Evolutionary conservation across 2,329 filamentous ascomycete genomes (phyloP).

Genomic region (Cercospora berteroae): DNA sequence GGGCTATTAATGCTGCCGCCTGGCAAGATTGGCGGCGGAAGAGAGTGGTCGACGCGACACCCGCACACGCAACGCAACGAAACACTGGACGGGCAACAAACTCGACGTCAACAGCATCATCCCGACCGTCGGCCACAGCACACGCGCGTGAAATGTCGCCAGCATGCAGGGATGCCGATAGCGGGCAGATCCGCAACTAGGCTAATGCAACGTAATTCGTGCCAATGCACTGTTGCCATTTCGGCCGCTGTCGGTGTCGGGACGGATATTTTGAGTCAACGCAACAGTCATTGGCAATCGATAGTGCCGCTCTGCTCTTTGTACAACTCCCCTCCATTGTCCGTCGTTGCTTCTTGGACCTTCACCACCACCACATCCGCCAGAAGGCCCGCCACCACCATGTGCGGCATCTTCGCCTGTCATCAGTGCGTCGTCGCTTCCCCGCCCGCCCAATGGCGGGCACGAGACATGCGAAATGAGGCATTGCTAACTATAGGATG

Average conservation of each 20-base stretch:
- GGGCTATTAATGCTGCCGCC: not conserved
- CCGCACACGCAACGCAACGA: not conserved
- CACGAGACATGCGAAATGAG: conserved; percentile 20
- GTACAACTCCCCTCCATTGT: not conserved
- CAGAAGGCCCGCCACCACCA: conserved; percentile 49
- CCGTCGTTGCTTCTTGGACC: not conserved
- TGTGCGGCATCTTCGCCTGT: conserved; percentile 98
- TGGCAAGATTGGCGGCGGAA: not conserved
- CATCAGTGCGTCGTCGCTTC: conserved; percentile 74
- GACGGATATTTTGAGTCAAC: conserved; percentile 5
- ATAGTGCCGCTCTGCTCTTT: not conserved
- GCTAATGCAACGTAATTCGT: not conserved
- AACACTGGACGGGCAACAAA: not conserved
- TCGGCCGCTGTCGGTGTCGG: not conserved
- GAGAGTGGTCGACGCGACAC: not conserved
- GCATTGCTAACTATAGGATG: conserved; percentile 14
- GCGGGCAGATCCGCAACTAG: not conserved
- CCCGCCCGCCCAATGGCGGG: conserved; percentile 62
- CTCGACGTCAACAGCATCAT: not conserved
- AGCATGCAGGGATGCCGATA: not conserved
- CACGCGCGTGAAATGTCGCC: not conserved
- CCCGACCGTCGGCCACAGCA: not conserved
- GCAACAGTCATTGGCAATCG: conserved; percentile 2
- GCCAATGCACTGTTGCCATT: not conserved
- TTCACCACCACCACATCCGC: not conserved